Base-by-base conservation (phyloP, 164 flowering plant species). In the Akebia trifoliata region DNA sequence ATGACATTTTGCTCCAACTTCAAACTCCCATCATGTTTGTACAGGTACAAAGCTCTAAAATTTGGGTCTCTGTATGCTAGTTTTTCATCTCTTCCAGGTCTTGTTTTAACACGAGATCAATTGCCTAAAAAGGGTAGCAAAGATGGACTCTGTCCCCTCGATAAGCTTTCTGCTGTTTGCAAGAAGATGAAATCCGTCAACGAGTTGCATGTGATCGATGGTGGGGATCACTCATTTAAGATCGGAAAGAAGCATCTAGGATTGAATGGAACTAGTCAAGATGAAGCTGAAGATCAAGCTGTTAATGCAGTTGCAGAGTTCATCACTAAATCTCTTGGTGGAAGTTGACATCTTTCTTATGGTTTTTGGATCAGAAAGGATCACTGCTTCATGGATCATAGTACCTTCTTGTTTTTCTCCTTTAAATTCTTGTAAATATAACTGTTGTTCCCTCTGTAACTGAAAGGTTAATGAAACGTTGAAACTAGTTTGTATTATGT, bases 161-260 rank as follows among this genome's bases (percentile, higher is more conserved):
- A 78, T 26, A 74, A 76, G 74, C 69, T 91, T 48, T 76, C 74
- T 52, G 68, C 73, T 37, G 86, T 86, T 51, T 59, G 80, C 44
- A 74, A 74, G 64, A 86, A 84, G 73, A 80, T 91, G 86, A 77
- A 69, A 31, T 51, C 67, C 4, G 10, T 50, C 4, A 87, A 57
- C 57, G 77, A 67, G 60, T 55, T 91, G 68, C 80, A 84, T 76
- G 85, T 83, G 50, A 61, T 88, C 35, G 92, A 85, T 44, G 92
- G 96, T 26, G 96, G 96, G 25, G 98, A 88, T 54, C 96, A 88
- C 64, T 91, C 95, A 8, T 88, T 91, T 62, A 84, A 91, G 80
- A 72, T 91, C 70, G 77, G 69, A 6, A 91, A 86, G 72, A 86
- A 83, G 73, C 75, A 79, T 51, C 72, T 83, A 43, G 72, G 71